Percentiles rank a stretch among this genome's conserved stretches.
phyloP scores from a whole-genome alignment of 441 rosid species.

The Erodium chrysanthum region DNA sequence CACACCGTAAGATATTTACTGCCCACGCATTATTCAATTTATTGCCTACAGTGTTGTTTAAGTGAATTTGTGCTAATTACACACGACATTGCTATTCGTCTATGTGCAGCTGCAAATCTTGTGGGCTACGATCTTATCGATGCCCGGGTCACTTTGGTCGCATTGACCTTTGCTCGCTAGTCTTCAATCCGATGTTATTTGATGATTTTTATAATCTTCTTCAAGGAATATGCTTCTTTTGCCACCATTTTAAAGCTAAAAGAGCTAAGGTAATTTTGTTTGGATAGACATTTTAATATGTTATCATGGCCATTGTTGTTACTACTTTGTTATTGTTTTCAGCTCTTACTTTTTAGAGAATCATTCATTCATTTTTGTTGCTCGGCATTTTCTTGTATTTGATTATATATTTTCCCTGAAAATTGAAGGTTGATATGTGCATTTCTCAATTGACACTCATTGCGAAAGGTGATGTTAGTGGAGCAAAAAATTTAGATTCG shows the following conservation, averaged over 20 bases:
- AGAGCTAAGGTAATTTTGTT: constrained; percentile 35
- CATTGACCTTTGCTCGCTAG: constrained; percentile 60
- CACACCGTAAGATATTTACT: constrained; percentile 13
- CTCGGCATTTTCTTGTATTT: neutral
- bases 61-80: neutral
- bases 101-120: constrained; percentile 63
- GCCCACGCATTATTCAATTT: neutral
- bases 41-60: neutral
- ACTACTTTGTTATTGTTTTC: neutral
- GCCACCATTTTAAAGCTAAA: constrained; percentile 45
- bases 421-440: constrained; percentile 47
- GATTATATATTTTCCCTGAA: neutral
- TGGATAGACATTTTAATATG: constrained; percentile 6
- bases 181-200: constrained; percentile 80
- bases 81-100: constrained; percentile 5
- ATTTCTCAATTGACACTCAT: constrained; percentile 65
- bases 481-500: constrained; percentile 51
- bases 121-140: constrained; percentile 44
- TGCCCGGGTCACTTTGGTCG: constrained; percentile 98
- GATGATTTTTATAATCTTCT: constrained; percentile 45
- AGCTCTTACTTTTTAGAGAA: neutral
- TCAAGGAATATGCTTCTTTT: constrained; percentile 57
- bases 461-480: constrained; percentile 63
- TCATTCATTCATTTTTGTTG: constrained; percentile 5
- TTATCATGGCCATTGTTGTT: neutral